Evolutionary conservation across 305 asterid species (phyloP), one percentile per base, ranked within the genome.

Genomic region (Euphrasia arctica): DNA sequence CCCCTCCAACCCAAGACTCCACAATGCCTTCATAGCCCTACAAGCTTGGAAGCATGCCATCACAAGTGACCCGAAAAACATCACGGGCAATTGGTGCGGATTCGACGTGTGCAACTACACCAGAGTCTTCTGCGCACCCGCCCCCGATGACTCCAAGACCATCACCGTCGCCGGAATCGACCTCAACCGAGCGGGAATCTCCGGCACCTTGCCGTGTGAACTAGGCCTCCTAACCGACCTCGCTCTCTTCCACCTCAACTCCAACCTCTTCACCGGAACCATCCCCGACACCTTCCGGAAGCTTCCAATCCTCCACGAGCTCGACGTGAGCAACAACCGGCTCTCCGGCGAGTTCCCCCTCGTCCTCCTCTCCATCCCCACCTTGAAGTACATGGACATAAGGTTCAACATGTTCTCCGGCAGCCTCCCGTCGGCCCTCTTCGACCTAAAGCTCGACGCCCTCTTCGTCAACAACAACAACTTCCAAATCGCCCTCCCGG

Each of bases 121-220:
- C 13, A 89, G 91, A 36, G 75, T 91, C 6, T 88, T 72, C 73
- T 91, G 98, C 60, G 87, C 96, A 0, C 82, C 87, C 0, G 80
- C 93, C 9, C 96, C 71, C 15, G 91, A 86, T 59, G 78, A 86
- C 59, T 79, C 80, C 9, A 62, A 77, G 32, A 18, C 43, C 73
- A 76, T 66, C 62, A 86, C 93, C 0, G 95, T 91, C 0, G 98
- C 95, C 3, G 96, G 98, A 1, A 75, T 91, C 32, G 98, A 91
- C 74, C 79, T 91, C 5, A 91, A 91, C 77, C 95, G 82, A 47
- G 98, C 76, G 0, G 11, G 70, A 0, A 69, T 91, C 6, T 54
- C 84, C 0, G 98, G 96, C 0, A 32, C 78, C 3, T 74, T 88
- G 31, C 89, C 94, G 0, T 85, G 80, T n/a, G 85, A 88, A 2